A percentile compares a stretch with the other conserved stretches of the same genome.
These are phyloP conservation scores for Monosporascus sp. DNA, from an alignment of 2,329 filamentous ascomycete species.

Conservation along the genomic window DNA sequence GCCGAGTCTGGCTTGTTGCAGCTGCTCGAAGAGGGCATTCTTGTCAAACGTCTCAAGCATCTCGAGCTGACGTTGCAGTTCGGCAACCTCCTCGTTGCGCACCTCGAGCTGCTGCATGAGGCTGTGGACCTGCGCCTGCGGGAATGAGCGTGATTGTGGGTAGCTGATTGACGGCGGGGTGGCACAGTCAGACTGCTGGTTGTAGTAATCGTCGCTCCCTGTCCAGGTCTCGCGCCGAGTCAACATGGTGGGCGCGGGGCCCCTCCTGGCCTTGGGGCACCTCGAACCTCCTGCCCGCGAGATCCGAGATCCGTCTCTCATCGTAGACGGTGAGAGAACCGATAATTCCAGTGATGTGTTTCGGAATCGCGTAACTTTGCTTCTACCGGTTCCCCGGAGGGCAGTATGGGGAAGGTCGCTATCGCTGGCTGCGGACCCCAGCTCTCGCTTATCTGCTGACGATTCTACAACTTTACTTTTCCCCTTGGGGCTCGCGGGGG, in stretches of 20 bases:
- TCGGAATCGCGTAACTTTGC: background rate
- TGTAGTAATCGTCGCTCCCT: background rate
- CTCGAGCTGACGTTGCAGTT: conserved; percentile 42
- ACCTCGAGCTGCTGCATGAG: conserved; percentile 43
- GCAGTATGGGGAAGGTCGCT: background rate
- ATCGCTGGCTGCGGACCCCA: background rate
- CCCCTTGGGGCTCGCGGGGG: background rate
- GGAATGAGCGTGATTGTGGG: conserved; percentile 26
- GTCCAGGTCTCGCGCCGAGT: conserved; percentile 2
- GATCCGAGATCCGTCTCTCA: too few relatives aligned
- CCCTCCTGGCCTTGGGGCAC: too few relatives aligned
- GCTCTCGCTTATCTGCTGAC: background rate
- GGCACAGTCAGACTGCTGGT: background rate
- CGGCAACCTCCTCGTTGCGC: conserved; percentile 40
- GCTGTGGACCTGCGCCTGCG: conserved; percentile 44
- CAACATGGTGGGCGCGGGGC: background rate
- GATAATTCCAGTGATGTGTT: background rate
- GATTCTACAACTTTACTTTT: background rate
- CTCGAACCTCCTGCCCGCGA: too few relatives aligned
- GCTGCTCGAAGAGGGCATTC: conserved; percentile 42
- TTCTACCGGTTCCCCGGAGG: background rate
- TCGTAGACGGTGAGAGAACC: background rate
- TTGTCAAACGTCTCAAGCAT: conserved; percentile 37
- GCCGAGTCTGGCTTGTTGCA: conserved; percentile 39
- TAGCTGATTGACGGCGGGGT: conserved; percentile 7